Evolutionary conservation across 2,329 filamentous ascomycete species (phyloP), one percentile per base, ranked within the genome.

Genomic region (Colletotrichum lentis): DNA sequence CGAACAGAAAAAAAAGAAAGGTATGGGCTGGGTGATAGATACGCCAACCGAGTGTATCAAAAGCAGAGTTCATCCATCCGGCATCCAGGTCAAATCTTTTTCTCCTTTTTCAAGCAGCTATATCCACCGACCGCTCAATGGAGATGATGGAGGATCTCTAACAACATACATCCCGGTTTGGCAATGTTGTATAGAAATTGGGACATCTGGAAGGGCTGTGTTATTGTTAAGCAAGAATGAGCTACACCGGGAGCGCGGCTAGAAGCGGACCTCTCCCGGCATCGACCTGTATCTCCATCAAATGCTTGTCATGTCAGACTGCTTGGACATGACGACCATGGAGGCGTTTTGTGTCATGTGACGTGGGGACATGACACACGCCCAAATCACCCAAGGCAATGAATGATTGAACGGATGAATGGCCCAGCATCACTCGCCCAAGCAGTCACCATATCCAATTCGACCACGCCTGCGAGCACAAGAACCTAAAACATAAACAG

Each of bases 401-500:
- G n/a, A 20, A 27, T 22, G 18, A 24, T 3, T 24, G n/a, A 14
- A 47, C 22, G n/a, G 16, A 27, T 22, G 18, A 24, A 24, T 24
- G n/a, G 37, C 31, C 24, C 27, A 58, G 41, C 27, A 20, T 47
- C 27, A 31, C 24, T 46, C 35, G 41, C 47, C 60, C 8, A 64
- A 44, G 47, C 22, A 27, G 39, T 35, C 41, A 59, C 61, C 55
- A 39, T 49, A 50, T 47, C 24, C 55, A 18, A 27, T 41, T 60
- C 57, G 35, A 41, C 57, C 35, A 41, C 57, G 61, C 62, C 43
- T 10, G n/a, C n/a, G 46, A 35, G 39, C 60, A 54, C 35, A 64
- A 43, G 58, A 20, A 61, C 44, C 47, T 43, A 53, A 55, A 55
- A 56, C 37, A 35, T 49, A 53, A 55, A 55, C 43, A 57, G 60